phyloP scores from a whole-genome alignment of 768 basidiomycete species.

The Wakefieldia striispora region DNA sequence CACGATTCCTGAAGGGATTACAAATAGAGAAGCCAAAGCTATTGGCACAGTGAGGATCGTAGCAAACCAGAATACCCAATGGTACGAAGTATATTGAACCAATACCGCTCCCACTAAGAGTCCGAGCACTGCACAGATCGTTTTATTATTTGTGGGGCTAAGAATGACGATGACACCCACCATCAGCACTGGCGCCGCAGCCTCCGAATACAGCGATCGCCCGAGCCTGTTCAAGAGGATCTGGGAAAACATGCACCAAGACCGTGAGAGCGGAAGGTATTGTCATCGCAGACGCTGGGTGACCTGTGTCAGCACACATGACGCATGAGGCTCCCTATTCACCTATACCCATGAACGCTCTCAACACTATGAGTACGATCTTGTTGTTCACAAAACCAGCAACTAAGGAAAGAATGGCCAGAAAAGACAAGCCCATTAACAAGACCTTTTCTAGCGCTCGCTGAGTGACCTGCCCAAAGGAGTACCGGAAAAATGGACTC shows the following conservation, averaged over 20 bases:
- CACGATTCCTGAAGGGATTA: conserved; percentile 32
- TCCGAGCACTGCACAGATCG: conserved; percentile 34
- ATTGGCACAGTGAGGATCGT: conserved; percentile 39
- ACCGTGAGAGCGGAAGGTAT: conserved; percentile 51
- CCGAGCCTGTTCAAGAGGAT: conserved; percentile 43
- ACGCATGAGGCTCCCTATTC: not conserved
- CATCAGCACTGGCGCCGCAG: conserved; percentile 45
- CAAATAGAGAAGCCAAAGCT: conserved; percentile 29
- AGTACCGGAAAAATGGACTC: conserved; percentile 9
- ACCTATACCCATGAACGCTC: conserved; percentile 52
- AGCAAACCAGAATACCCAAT: conserved; percentile 51
- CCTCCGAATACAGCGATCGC: conserved; percentile 49
- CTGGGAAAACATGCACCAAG: conserved; percentile 49
- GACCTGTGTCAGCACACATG: conserved; percentile 1
- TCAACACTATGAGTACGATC: conserved; percentile 47
- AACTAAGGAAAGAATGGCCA: conserved; percentile 45
- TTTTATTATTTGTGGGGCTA: not conserved
- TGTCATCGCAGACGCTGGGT: conserved; percentile 45
- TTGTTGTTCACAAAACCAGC: conserved; percentile 47
- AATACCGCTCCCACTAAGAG: conserved; percentile 46
- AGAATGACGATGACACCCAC: conserved; percentile 14
- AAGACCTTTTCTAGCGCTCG: conserved; percentile 42
- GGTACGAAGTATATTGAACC: conserved; percentile 40
- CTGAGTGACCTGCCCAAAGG: conserved; percentile 27
- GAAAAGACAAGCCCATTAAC: conserved; percentile 35